Evolutionary conservation across 441 rosid genomes (phyloP), one percentile per base, ranked within the genome.

Genomic region (Gossypium davidsonii): DNA sequence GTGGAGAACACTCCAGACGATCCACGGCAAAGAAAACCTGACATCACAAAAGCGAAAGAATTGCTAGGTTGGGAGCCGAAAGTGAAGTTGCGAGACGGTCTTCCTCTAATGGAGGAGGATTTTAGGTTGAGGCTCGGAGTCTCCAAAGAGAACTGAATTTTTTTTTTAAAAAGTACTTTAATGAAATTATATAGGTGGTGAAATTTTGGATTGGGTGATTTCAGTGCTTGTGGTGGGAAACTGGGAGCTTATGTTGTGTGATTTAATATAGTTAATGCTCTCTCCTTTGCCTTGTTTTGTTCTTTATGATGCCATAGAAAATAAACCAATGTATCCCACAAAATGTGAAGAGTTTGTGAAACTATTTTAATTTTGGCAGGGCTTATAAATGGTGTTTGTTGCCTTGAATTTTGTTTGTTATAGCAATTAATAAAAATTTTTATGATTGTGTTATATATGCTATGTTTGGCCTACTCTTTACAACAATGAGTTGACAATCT

Each of bases 1-100:
- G 99, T 91, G 49, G 96, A 95, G 81, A 95, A 93, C 80, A 95
- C 96, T 46, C 99, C 97, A 0, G 98, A 94, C 63, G 99, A 95
- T 86, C 99, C 99, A 0, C 85, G 78, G 7, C 99, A 95, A 80
- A 93, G 99, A 76, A 92, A 91, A 78, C 98, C 96, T 0, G 96
- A 90, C 80, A 91, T 95, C 74, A 77, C 86, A 52, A 91, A 93
- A 76, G 98, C 99, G 10, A 95, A 83, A 80, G 87, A 90, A 71
- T 68, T 90, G 81, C 84, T 92, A 37, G 91, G 96, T 52, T 95
- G 99, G 99, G 96, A 95, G 76, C 98, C 98, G 2, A 92, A 88
- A 76, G 84, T 92, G 62, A 91, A 89, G 87, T 79, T 95, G 70
- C 84, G 89, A 2, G 97, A 92, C 17, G 98, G 98, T 0, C 96